These are phyloP conservation scores for Ganoderma lingzhi DNA, from an alignment of 1,284 basidiomycete species.

Conservation along the genomic window DNA sequence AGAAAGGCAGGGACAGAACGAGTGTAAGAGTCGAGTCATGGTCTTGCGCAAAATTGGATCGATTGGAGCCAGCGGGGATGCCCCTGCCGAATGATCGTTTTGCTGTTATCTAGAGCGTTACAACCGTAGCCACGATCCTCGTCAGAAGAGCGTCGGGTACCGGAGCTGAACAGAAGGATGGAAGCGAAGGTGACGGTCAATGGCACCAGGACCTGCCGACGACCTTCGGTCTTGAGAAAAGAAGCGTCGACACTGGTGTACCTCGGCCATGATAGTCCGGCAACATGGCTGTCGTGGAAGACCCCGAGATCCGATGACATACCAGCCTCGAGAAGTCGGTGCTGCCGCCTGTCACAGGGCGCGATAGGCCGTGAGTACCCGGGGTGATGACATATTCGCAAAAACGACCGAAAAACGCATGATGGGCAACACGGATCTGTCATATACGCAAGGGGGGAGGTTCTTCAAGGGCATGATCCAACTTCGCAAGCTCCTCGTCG, in stretches of 20 bases:
- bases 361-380: constrained; percentile 6
- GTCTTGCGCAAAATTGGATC: background rate
- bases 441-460: constrained; percentile 61
- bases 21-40: background rate
- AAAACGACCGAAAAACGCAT: constrained; percentile 10
- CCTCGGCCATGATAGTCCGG: constrained; percentile 16
- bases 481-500: constrained; percentile 67
- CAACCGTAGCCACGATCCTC: background rate
- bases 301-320: constrained; percentile 27
- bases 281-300: constrained; percentile 15
- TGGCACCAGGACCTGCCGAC: constrained; percentile 2
- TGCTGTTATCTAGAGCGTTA: background rate
- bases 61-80: background rate
- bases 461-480: constrained; percentile 62
- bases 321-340: background rate
- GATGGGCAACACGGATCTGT: constrained; percentile 10
- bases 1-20: background rate
- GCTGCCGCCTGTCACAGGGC: constrained; percentile 14
- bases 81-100: background rate
- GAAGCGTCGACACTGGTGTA: constrained; percentile 5
- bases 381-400: constrained; percentile 11
- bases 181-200: background rate
- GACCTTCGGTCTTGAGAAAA: constrained; percentile 14
- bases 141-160: background rate
- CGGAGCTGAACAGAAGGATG: constrained; percentile 9